These are phyloP conservation scores for Malassezia yamatoensis DNA, from an alignment of 1,284 basidiomycete genomes.

Conservation along the genomic window DNA sequence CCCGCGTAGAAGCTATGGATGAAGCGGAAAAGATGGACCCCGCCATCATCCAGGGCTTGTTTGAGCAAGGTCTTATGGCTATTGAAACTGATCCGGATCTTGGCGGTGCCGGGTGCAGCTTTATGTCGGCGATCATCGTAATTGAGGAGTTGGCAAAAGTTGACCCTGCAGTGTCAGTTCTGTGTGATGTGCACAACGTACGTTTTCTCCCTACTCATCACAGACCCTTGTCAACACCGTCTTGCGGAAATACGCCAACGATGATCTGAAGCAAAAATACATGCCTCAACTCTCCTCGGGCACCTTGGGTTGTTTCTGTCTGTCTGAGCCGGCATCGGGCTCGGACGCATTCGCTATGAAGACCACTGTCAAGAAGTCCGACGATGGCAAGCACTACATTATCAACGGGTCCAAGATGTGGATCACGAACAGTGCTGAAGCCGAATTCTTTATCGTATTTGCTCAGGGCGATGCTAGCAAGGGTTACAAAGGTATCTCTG, in stretches of 20 bases:
- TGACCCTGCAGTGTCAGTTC: constrained; percentile 88
- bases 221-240: constrained; percentile 66
- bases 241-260: constrained; percentile 72
- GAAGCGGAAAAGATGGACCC: constrained; percentile 94
- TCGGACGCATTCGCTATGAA: constrained; percentile 95
- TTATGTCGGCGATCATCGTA: constrained; percentile 87
- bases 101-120: constrained; percentile 79
- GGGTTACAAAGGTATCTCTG: constrained; percentile 98
- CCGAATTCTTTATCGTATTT: constrained; percentile 75
- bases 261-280: constrained; percentile 78
- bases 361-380: constrained; percentile 76
- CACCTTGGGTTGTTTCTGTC: constrained; percentile 86
- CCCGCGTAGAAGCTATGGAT: constrained; percentile 92
- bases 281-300: constrained; percentile 69
- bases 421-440: constrained; percentile 97
- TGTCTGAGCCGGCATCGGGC: constrained; percentile 84
- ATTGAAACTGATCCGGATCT: constrained; percentile 79
- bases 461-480: constrained; percentile 89
- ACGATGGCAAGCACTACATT: constrained; percentile 59
- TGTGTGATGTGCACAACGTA: constrained; percentile 90
- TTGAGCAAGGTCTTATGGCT: constrained; percentile 96
- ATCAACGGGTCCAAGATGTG: constrained; percentile 98
- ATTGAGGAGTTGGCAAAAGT: constrained; percentile 95
- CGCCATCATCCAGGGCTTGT: constrained; percentile 73
- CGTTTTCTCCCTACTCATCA: not conserved